Evolutionary conservation across 768 basidiomycete genomes (phyloP), one percentile per base, ranked within the genome.

Genomic region (Gyrodon lividus): DNA sequence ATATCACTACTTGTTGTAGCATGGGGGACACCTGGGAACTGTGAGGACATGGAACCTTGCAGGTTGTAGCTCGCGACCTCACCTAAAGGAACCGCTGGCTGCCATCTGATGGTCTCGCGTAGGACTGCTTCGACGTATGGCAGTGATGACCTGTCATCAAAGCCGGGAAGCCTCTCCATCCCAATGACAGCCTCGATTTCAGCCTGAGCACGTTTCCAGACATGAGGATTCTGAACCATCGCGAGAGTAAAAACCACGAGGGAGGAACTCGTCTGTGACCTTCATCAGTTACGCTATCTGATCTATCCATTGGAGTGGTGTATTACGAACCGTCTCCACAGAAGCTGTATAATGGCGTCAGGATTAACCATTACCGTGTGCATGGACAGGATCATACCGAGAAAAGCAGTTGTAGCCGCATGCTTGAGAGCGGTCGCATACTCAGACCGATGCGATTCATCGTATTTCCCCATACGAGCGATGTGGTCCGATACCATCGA

Each of bases 1-100:
- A 68, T 52, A 42, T 77, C 77, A 49, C 74, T 73, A 30, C 61
- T 54, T 0, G 70, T 72, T 6, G 61, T 19, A 10, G 54, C 41
- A 47, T 69, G 71, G 6, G 64, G 59, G 31, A 59, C 8, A 1
- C 33, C 51, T 55, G 44, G 6, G 28, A 30, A 17, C 2, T n/a
- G 23, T 58, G n/a, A 58, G 26, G n/a, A 13, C 13, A 14, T 42
- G n/a, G 3, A 3, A 14, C 1, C 20, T 13, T 19, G 2, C 9
- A 12, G 47, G 4, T 3, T n/a, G 6, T 5, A 5, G 3, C 17
- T 38, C 14, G 5, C 39, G 19, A 4, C 14, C 39, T 6, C 19
- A 59, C 58, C 46, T 8, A 55, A 19, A 22, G 57, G 49, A n/a
- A 2, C 0, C 30, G 35, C 34, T n/a, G 57, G 52, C 30, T 55